A percentile compares a stretch with the other conserved stretches of the same genome.
Conservation (phyloP, 169 alveolate species). For the Cryptosporidium baileyi region DNA sequence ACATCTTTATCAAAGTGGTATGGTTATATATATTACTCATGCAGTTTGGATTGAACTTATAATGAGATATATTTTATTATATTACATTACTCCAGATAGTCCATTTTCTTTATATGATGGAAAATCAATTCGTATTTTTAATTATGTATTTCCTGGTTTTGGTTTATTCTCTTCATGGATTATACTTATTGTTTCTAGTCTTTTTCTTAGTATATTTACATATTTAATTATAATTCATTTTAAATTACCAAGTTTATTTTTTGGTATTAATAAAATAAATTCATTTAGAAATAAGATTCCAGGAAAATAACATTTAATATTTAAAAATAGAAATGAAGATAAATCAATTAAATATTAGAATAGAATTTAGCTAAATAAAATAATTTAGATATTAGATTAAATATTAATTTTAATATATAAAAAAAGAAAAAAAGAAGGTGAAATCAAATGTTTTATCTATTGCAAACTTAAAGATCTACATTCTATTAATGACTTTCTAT, state of each 20-base stretch:
- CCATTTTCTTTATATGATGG: constrained; percentile 61
- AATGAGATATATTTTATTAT: neutral
- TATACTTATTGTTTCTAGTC: neutral
- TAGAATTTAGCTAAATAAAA: neutral
- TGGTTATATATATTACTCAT: constrained; percentile 55
- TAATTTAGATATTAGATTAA: too few species aligned
- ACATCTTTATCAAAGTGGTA: constrained; percentile 48
- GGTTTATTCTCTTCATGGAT: constrained; percentile 19
- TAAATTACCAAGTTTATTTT: neutral
- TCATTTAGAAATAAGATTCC: neutral
- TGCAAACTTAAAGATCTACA: too few species aligned
- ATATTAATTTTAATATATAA: too few species aligned
- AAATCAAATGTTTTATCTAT: neutral
- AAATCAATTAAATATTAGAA: neutral
- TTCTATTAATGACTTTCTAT: too few species aligned
- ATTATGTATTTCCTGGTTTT: constrained; percentile 32
- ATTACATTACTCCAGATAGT: constrained; percentile 10
- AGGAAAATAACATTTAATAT: neutral
- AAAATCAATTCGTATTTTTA: neutral
- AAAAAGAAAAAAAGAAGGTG: neutral
- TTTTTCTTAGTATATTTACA: constrained; percentile 15
- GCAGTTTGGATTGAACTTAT: constrained; percentile 57
- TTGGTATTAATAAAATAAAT: neutral
- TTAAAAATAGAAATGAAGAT: neutral
- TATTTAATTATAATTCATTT: neutral